Evolutionary conservation across 2,329 filamentous ascomycete species (phyloP).

Genomic region (Metarhizium sp.): DNA sequence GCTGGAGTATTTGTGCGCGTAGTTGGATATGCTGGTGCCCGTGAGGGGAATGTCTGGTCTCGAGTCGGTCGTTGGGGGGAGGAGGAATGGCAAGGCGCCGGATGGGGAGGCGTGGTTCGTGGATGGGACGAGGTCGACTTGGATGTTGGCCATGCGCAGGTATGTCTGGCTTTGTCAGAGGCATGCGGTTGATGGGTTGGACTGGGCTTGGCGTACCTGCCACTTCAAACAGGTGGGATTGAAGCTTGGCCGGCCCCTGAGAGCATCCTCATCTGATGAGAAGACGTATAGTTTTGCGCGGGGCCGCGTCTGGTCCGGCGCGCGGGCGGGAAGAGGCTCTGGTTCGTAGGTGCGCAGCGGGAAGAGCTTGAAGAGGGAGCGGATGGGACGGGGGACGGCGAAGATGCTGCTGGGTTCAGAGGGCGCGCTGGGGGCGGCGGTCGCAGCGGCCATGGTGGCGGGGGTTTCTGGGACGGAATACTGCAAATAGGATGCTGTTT

Average conservation of each 20-base stretch:
- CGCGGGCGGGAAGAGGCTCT: conserved; percentile 63
- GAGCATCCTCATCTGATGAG: conserved; percentile 52
- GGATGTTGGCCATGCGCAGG: conserved; percentile 64
- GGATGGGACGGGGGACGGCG: conserved; percentile 64
- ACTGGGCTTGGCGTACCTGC: conserved; percentile 56
- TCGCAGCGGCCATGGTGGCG: conserved; percentile 6
- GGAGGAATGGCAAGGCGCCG: conserved; percentile 79
- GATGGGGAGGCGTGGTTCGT: conserved; percentile 91
- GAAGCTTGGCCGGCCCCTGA: conserved; percentile 59
- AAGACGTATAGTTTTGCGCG: conserved; percentile 67
- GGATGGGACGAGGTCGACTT: conserved; percentile 59
- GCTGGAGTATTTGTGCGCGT: conserved; percentile 45
- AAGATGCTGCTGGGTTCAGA: conserved; percentile 30
- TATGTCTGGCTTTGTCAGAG: conserved; percentile 51
- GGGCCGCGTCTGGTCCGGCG: conserved; percentile 28
- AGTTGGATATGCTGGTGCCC: conserved; percentile 55
- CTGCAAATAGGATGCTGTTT: too few species aligned
- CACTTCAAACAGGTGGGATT: conserved; percentile 93
- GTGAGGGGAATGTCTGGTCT: conserved; percentile 43
- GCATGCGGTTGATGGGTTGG: background rate
- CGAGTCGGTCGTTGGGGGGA: conserved; percentile 36
- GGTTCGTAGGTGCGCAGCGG: conserved; percentile 67
- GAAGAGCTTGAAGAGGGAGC: conserved; percentile 74
- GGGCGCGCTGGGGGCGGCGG: background rate
- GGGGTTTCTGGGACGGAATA: too few species aligned